These are phyloP conservation scores for Trapa incisa DNA, from an alignment of 345 rosid genomes.

Conservation along the genomic window DNA sequence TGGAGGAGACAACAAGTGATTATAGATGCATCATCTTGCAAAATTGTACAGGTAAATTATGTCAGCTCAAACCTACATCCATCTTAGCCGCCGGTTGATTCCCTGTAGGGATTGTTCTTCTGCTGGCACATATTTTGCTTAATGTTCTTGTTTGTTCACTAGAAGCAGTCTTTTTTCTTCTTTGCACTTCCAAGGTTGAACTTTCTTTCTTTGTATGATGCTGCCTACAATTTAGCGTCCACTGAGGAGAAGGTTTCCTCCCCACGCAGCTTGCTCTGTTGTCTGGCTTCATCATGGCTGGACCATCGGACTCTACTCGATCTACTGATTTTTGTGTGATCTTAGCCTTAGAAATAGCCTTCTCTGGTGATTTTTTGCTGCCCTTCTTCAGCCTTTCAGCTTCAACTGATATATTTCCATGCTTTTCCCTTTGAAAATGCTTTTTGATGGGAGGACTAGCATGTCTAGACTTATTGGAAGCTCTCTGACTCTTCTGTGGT, in stretches of 20 bases:
- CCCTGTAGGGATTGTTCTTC: too few relatives aligned
- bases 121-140: too few relatives aligned
- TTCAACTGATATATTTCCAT: conserved; percentile 20
- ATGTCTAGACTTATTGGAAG: conserved; percentile 23
- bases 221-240: not conserved
- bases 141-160: too few relatives aligned
- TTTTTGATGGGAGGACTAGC: conserved; percentile 12
- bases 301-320: conserved; percentile 14
- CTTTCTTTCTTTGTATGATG: not conserved
- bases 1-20: conserved; percentile 1
- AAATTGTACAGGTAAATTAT: not conserved
- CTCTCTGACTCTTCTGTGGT: conserved; percentile 13
- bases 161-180: conserved; percentile 3
- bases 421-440: conserved; percentile 16
- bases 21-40: not conserved
- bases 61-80: not conserved
- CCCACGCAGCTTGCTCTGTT: conserved; percentile 16
- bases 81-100: not conserved
- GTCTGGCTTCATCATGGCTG: conserved; percentile 21
- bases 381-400: conserved; percentile 15
- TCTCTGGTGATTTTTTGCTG: conserved; percentile 21
- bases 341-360: conserved; percentile 26
- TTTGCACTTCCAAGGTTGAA: not conserved
- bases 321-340: conserved; percentile 23
- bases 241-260: conserved; percentile 6